A percentile compares a stretch with the other conserved stretches of the same genome.
These are phyloP conservation scores for Volvox reticuliferus DNA, from an alignment of 139 green algal genomes.

Conservation along the genomic window DNA sequence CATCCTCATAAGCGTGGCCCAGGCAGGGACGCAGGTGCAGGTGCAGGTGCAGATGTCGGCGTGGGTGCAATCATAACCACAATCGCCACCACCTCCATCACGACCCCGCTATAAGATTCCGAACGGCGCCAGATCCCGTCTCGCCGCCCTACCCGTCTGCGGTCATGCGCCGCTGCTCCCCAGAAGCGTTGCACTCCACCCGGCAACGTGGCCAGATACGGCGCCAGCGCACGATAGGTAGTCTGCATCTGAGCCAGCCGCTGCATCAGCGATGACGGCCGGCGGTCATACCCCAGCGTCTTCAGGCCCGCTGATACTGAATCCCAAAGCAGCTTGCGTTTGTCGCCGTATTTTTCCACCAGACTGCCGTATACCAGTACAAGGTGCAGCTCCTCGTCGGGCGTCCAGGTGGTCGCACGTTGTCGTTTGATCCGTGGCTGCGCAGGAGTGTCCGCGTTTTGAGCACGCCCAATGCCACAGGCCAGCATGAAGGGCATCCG, in stretches of 20 bases:
- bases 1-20: too few species aligned
- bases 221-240: neutral
- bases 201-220: slow-evolving; percentile 1
- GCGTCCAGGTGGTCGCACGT: neutral
- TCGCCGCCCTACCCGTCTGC: slow-evolving; percentile 5
- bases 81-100: too few species aligned
- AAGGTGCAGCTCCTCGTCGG: slow-evolving; percentile 32
- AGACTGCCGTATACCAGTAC: neutral
- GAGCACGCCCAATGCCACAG: too few species aligned
- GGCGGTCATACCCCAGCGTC: slow-evolving; percentile 3
- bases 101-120: too few species aligned
- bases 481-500: too few species aligned
- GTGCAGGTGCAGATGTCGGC: too few species aligned
- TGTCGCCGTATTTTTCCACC: neutral
- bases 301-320: neutral
- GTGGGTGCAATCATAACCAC: too few species aligned
- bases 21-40: too few species aligned
- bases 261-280: neutral
- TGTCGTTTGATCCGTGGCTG: neutral
- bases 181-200: slow-evolving; percentile 28
- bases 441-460: too few species aligned
- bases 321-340: slow-evolving; percentile 11
- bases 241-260: neutral
- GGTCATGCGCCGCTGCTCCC: neutral
- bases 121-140: too few species aligned